These are phyloP conservation scores for Leishmania mexicana DNA, from an alignment of 208 protist species.

Conservation along the genomic window DNA sequence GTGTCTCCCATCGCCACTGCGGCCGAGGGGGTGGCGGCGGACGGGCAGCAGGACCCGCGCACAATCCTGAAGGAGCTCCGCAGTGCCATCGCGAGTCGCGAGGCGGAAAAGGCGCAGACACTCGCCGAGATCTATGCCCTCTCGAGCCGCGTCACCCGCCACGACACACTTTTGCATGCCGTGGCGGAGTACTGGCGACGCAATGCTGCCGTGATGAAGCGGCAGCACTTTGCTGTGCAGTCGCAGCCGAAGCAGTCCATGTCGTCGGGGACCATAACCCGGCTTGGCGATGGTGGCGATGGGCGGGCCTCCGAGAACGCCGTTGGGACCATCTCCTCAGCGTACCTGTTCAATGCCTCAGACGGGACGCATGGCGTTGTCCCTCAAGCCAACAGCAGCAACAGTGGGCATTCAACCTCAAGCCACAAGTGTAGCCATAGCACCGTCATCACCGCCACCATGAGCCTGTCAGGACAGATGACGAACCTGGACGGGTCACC, in stretches of 20 bases:
- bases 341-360: not conserved
- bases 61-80: slow-evolving; percentile 44
- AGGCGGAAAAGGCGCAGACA: slow-evolving; percentile 16
- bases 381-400: not conserved
- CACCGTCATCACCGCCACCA: not conserved
- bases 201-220: slow-evolving; percentile 45
- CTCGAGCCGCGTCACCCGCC: slow-evolving; percentile 12
- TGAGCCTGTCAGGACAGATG: not conserved
- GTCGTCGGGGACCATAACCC: not conserved
- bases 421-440: not conserved
- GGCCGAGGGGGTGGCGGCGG: not conserved
- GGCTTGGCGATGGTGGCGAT: not conserved
- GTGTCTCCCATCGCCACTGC: not conserved
- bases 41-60: slow-evolving; percentile 4
- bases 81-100: slow-evolving; percentile 20
- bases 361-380: no score
- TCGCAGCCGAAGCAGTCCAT: slow-evolving; percentile 15
- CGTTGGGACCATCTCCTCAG: not conserved
- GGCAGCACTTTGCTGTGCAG: slow-evolving; percentile 28
- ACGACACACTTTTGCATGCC: slow-evolving; percentile 32
- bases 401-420: not conserved
- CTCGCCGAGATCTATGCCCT: slow-evolving; percentile 21
- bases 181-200: slow-evolving; percentile 66
- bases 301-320: not conserved
- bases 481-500: slow-evolving; percentile 15